Percentiles rank a stretch among this genome's conserved stretches.
These are phyloP conservation scores for Citrus trifoliata DNA, from an alignment of 345 rosid species.

Conservation along the genomic window DNA sequence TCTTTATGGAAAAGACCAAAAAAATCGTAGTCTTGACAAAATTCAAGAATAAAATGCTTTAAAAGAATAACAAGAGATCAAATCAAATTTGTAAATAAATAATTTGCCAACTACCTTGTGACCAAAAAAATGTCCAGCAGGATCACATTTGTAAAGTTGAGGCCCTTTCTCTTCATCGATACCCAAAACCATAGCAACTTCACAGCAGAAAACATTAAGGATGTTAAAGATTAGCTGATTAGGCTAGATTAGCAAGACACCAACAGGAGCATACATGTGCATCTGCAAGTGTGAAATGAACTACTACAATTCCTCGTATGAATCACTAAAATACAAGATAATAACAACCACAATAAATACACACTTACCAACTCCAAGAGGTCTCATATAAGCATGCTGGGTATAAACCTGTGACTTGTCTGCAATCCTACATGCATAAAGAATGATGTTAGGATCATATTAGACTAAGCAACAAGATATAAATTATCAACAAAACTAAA, in stretches of 20 bases:
- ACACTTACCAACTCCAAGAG: conserved; percentile 90
- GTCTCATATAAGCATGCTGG: conserved; percentile 99
- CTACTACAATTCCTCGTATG: neutral
- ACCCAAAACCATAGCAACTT: conserved; percentile 97
- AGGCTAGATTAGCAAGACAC: neutral
- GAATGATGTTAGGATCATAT: neutral
- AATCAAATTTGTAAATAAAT: neutral
- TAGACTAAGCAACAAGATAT: neutral
- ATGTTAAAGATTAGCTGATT: neutral
- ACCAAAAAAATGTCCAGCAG: conserved; percentile 96
- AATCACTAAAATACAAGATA: neutral
- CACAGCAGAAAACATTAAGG: conserved; percentile 5
- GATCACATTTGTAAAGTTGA: conserved; percentile 92
- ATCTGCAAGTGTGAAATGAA: neutral
- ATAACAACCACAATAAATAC: neutral
- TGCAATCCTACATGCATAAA: conserved; percentile 64
- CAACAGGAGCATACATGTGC: neutral
- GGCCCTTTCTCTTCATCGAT: conserved; percentile 97
- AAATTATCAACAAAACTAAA: neutral
- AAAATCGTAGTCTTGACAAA: neutral
- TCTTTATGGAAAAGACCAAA: neutral
- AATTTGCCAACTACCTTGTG: conserved; percentile 64
- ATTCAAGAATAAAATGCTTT: neutral
- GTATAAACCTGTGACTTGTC: conserved; percentile 97
- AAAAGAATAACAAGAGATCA: neutral